A percentile compares a stretch with the other conserved stretches of the same genome.
These are phyloP conservation scores for Fusarium metavorans DNA, from an alignment of 2,329 filamentous ascomycete genomes.

Conservation along the genomic window DNA sequence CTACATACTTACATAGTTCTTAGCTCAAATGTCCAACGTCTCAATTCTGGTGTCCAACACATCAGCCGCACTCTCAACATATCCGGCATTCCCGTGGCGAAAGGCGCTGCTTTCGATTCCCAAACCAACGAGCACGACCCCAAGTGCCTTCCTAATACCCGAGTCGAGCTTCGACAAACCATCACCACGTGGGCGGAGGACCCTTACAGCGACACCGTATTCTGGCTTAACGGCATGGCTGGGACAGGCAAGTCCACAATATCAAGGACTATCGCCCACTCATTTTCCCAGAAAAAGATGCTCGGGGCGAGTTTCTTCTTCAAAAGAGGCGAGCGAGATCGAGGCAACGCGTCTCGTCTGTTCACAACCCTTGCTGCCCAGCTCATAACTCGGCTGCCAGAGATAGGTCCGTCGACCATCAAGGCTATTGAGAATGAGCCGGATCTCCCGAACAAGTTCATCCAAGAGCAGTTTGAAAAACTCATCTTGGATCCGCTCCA, in stretches of 20 bases:
- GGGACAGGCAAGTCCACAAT: constrained; percentile 56
- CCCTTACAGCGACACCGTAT: constrained; percentile 42
- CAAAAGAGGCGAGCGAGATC: constrained; percentile 52
- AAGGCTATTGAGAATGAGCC: neutral
- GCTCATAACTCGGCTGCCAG: constrained; percentile 32
- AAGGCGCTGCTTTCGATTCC: constrained; percentile 50
- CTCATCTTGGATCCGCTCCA: constrained; percentile 11
- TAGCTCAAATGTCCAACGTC: neutral
- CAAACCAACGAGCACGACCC: constrained; percentile 47
- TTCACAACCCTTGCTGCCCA: constrained; percentile 55
- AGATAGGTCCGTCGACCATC: constrained; percentile 39
- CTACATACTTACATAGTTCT: neutral
- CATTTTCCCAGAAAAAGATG: neutral
- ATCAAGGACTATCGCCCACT: constrained; percentile 54
- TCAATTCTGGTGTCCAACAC: neutral
- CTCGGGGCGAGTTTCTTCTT: constrained; percentile 58
- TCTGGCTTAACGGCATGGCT: constrained; percentile 55
- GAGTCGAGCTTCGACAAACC: constrained; percentile 45
- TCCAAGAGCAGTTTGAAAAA: constrained; percentile 23
- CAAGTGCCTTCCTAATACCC: constrained; percentile 47
- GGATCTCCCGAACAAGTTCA: neutral
- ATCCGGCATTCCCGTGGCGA: constrained; percentile 29
- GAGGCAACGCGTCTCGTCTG: constrained; percentile 49
- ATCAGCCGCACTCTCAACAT: neutral
- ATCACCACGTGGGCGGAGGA: constrained; percentile 24